Evolutionary conservation across 106 monocot genomes (phyloP), one percentile per base, ranked within the genome.

Genomic region (Dendrobium huoshanense): DNA sequence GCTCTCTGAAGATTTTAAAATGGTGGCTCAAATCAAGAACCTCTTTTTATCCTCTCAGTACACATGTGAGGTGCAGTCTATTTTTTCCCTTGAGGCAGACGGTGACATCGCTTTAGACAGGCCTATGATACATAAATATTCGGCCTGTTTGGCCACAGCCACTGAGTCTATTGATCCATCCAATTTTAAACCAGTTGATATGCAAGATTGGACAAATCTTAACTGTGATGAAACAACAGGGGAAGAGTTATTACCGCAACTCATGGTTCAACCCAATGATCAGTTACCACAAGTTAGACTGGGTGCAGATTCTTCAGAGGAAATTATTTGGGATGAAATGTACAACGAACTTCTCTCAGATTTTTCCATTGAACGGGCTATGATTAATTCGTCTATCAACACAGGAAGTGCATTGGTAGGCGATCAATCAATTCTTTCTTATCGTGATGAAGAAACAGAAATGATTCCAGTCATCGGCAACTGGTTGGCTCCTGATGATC

Each of bases 271-370:
- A 55, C 58, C 77, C 80, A 27, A 81, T 83, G 33, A 70, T 82
- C 75, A 67, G 64, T 9, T 40, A 7, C 37, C 55, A 4, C 33
- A 79, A 31, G 54, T 79, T 61, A 80, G 55, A 67, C 45, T n/a
- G 25, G 79, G 78, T 54, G 33, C 16, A 42, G 55, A 44, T 44
- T 11, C 40, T 41, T 76, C 77, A 31, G 80, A 84, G 56, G 79
- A 88, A 75, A 80, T 4, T 79, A 58, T 49, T 8, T 75, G 75
- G 82, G 65, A 84, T 27, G 55, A 76, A 43, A 87, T 67, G 33
- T 74, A 40, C 55, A 65, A 45, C 20, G 73, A 81, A 6, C 65
- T 82, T 64, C 59, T 81, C 10, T 11, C 58, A 0, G 65, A 81
- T 64, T 54, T 45, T 45, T 45, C 45, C 45, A 45, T 45, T 6